Evolutionary conservation across 179 eudicot genomes (phyloP), one percentile per base, ranked within the genome.

Genomic region (Beta corolliflora): DNA sequence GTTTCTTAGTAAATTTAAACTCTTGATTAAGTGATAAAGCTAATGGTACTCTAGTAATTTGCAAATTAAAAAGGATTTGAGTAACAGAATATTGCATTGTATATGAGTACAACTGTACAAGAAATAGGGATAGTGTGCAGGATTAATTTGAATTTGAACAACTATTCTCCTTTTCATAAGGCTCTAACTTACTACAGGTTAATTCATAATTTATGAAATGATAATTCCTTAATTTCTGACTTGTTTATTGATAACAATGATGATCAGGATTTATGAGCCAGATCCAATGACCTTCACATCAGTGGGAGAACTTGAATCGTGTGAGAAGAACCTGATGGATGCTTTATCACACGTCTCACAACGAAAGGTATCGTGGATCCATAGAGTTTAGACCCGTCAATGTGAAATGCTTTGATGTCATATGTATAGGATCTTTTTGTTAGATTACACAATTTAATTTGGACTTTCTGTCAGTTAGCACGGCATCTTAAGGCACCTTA

Each of bases 181-280:
- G 11, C 7, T 14, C 25, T 13, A 44, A 23, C n/a, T 15, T 29
- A 31, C 9, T 31, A 54, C 41, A 1, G 41, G 3, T 36, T 36
- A 36, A 36, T 36, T 3, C 41, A 36, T 2, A 3, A 36, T 31
- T 53, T 2, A 18, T 59, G 23, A 59, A 5, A 9, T 61, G 66
- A 61, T 61, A 21, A 21, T 5, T 18, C 21, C 64, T 6, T 59
- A 36, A 23, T 18, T 0, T n/a, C 1, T 53, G 9, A 45, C 45
- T 46, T 21, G n/a, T 52, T 29, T 69, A 56, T 23, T 25, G 0
- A 19, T 44, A 60, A 21, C 46, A 7, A 58, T 59, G 9, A 18
- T 14, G 46, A 59, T 55, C 67, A 93, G 95, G 81, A 81, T 84
- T 69, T 91, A 84, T 61, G 93, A 93, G 83, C 95, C 93, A 23